These are phyloP conservation scores for Cymodocea nodosa DNA, from an alignment of 116 monocot species.

Conservation along the genomic window DNA sequence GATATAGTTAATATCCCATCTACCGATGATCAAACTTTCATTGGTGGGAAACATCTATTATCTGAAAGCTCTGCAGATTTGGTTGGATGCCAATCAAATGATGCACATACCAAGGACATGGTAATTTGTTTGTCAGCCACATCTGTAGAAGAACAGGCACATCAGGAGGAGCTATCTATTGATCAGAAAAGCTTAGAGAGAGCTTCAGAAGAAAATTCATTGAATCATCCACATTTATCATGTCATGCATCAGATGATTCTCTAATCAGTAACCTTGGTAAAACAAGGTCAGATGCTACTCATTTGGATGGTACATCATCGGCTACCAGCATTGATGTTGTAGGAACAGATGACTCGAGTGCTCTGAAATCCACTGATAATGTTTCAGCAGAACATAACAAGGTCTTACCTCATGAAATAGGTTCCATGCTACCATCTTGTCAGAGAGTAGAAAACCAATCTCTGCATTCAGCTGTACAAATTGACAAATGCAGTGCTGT, in stretches of 20 bases:
- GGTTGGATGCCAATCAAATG: conserved; percentile 1
- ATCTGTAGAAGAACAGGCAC: background rate
- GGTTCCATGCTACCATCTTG: background rate
- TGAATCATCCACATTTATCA: conserved; percentile 3
- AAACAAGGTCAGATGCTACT: background rate
- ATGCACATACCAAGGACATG: conserved; percentile 9
- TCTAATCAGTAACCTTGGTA: background rate
- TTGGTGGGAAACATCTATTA: conserved; percentile 6
- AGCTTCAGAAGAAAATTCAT: conserved; percentile 2
- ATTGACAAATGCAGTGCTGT: background rate
- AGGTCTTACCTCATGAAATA: background rate
- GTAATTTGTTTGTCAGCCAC: background rate
- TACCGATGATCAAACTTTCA: conserved; percentile 13
- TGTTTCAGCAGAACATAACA: background rate
- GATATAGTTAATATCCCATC: conserved; percentile 3
- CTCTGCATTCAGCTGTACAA: conserved; percentile 1
- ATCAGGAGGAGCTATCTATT: background rate
- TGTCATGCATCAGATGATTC: conserved; percentile 5
- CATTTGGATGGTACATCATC: background rate
- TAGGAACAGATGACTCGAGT: conserved; percentile 1
- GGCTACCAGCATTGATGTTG: background rate
- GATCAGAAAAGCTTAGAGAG: conserved; percentile 1
- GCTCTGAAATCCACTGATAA: background rate
- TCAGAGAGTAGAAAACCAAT: conserved; percentile 7
- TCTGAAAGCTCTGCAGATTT: conserved; percentile 2